Conservation (phyloP, 768 basidiomycete genomes). For the Galerina marginata region DNA sequence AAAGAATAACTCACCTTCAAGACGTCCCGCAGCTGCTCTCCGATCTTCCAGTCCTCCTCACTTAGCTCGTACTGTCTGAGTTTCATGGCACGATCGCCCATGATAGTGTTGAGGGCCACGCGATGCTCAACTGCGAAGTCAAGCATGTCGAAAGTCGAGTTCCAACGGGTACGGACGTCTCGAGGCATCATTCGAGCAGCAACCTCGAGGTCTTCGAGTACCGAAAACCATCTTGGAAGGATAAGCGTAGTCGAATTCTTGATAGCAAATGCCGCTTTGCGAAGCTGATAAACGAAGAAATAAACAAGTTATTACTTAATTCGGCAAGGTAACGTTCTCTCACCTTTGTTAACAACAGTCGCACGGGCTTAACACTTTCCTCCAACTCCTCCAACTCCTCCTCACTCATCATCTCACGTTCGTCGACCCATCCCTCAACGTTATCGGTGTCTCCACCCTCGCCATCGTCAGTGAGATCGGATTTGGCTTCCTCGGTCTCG, state of each 20-base stretch:
- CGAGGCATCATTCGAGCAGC: conserved; percentile 35
- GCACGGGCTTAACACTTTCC: conserved; percentile 26
- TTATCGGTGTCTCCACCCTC: not conserved
- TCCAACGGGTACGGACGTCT: conserved; percentile 44
- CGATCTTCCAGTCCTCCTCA: conserved; percentile 37
- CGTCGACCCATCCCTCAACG: not conserved
- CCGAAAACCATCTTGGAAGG: conserved; percentile 22
- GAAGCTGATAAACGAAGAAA: conserved; percentile 28
- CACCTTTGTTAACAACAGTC: conserved; percentile 38
- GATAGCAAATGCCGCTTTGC: conserved; percentile 15
- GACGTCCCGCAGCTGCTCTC: conserved; percentile 32
- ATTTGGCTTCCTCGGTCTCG: not conserved
- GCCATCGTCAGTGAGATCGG: not conserved
- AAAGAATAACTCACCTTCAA: conserved; percentile 31
- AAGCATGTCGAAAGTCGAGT: conserved; percentile 45
- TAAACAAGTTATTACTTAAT: conserved; percentile 1
- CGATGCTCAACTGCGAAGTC: conserved; percentile 33
- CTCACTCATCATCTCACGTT: conserved; percentile 2
- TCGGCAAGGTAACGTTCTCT: conserved; percentile 14
- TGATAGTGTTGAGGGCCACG: conserved; percentile 31
- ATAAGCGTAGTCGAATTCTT: conserved; percentile 21
- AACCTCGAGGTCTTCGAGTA: conserved; percentile 18
- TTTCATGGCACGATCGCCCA: conserved; percentile 19
- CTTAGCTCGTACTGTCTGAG: conserved; percentile 32
- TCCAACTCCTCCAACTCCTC: conserved; percentile 25